Conservation (phyloP, 1,139 yeast genomes). For the Taphrina deformans region DNA sequence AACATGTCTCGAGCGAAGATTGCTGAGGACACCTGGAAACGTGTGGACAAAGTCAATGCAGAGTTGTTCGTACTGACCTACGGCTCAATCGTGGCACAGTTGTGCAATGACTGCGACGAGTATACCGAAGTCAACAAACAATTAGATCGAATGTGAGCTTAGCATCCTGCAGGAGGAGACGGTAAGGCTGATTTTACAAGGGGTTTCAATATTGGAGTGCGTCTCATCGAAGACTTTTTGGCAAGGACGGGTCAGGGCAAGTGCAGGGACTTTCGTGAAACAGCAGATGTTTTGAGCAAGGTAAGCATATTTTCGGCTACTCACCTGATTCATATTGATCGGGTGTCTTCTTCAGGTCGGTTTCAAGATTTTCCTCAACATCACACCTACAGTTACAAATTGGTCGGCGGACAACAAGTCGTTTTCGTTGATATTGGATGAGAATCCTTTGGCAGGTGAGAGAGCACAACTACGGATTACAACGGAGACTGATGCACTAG, state of each 20-base stretch:
- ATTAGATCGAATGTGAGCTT: conserved; percentile 66
- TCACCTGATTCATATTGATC: neutral
- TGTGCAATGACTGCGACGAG: conserved; percentile 80
- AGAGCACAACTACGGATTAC: neutral
- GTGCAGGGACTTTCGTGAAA: conserved; percentile 76
- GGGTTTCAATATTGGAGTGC: conserved; percentile 88
- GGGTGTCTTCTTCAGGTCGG: conserved; percentile 60
- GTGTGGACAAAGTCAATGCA: conserved; percentile 87
- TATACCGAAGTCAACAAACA: conserved; percentile 78
- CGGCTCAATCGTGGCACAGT: conserved; percentile 91
- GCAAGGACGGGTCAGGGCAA: conserved; percentile 83
- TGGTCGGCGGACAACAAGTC: conserved; percentile 77
- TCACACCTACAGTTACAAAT: conserved; percentile 70
- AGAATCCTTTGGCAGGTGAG: conserved; percentile 71
- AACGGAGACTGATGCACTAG: conserved; percentile 44
- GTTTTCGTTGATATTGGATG: conserved; percentile 71
- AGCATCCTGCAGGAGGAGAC: neutral
- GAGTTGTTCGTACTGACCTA: conserved; percentile 90
- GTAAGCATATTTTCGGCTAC: conserved; percentile 27
- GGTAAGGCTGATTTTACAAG: conserved; percentile 1
- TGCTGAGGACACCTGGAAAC: conserved; percentile 94
- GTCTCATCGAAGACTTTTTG: conserved; percentile 88
- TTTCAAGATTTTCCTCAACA: conserved; percentile 81
- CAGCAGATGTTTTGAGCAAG: conserved; percentile 81
- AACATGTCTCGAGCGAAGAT: conserved; percentile 41